phyloP scores from a whole-genome alignment of 305 asterid genomes.

The Fraxinus nigra region DNA sequence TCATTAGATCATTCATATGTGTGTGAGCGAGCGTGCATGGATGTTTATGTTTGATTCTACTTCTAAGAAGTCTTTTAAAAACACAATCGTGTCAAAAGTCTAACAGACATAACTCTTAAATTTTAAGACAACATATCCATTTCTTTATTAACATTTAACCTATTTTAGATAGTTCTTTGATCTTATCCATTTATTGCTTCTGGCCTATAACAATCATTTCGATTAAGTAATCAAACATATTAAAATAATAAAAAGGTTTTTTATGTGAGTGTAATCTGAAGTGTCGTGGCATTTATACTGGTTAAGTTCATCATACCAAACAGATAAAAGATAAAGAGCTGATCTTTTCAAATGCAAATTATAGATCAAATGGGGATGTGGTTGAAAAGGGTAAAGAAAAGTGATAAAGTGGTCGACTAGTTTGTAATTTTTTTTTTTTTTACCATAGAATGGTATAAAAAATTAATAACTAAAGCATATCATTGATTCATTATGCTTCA shows the following conservation, averaged over 20 bases:
- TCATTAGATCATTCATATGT: too few relatives aligned
- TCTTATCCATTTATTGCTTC: background rate
- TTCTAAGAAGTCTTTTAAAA: background rate
- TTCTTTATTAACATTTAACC: background rate
- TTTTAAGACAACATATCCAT: background rate
- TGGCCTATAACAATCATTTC: background rate
- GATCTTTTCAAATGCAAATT: background rate
- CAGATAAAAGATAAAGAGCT: background rate
- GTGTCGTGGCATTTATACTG: background rate
- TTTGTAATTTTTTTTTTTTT: background rate
- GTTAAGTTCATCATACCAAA: background rate
- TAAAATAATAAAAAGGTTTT: background rate
- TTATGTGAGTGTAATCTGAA: background rate
- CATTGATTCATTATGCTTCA: background rate
- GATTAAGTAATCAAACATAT: background rate
- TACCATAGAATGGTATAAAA: background rate
- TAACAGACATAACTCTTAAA: background rate
- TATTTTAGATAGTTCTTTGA: background rate
- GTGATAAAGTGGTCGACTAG: background rate
- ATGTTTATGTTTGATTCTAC: too few relatives aligned
- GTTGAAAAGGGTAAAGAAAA: background rate
- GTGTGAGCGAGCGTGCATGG: too few relatives aligned
- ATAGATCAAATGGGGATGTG: background rate
- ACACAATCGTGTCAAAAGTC: background rate
- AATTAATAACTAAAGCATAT: background rate